Percentiles rank a stretch among this genome's conserved stretches.
Conservation (phyloP, 805 yeast genomes). For the Ogataea trehalophila region DNA sequence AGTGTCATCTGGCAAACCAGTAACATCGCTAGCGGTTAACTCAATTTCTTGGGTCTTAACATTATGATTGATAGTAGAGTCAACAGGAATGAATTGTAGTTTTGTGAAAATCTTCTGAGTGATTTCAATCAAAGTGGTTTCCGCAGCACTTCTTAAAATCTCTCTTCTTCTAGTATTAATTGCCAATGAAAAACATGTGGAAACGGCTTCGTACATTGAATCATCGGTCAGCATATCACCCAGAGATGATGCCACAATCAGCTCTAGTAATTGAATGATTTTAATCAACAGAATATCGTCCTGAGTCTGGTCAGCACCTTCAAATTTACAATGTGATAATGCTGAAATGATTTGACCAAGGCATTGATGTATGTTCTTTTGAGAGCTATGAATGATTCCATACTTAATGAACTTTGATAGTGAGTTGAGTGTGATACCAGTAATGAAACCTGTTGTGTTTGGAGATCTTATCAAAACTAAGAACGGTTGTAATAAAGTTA, state of each 20-base stretch:
- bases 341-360: conserved; percentile 66
- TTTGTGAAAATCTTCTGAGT: conserved; percentile 64
- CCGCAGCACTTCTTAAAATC: conserved; percentile 84
- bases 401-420: conserved; percentile 69
- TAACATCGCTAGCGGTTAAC: conserved; percentile 21
- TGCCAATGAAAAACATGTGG: conserved; percentile 86
- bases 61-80: conserved; percentile 25
- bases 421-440: conserved; percentile 74
- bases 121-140: conserved; percentile 66
- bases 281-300: conserved; percentile 89
- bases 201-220: conserved; percentile 80
- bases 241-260: conserved; percentile 56
- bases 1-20: conserved; percentile 49
- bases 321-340: conserved; percentile 90
- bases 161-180: conserved; percentile 91
- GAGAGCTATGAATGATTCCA: conserved; percentile 52
- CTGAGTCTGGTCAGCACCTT: conserved; percentile 86
- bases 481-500: conserved; percentile 82
- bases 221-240: conserved; percentile 73
- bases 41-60: conserved; percentile 25
- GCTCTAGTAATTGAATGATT: conserved; percentile 71
- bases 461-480: conserved; percentile 78
- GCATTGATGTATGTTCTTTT: conserved; percentile 52
- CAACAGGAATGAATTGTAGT: conserved; percentile 45
- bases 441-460: conserved; percentile 79